phyloP scores from a whole-genome alignment of 768 basidiomycete species.

The Suillus americanus region DNA sequence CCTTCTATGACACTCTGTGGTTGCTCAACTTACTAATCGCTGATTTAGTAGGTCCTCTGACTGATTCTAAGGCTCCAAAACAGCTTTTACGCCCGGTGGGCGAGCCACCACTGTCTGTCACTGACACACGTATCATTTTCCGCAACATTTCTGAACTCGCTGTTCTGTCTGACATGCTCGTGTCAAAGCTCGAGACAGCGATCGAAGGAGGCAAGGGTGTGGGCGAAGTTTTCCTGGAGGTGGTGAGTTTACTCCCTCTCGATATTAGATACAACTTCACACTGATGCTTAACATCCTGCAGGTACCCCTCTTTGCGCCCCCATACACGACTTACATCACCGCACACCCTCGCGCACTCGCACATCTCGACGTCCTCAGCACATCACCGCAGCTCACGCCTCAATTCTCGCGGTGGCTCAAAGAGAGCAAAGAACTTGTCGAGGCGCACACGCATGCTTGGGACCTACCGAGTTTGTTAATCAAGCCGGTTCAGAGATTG shows the following conservation, averaged over 20 bases:
- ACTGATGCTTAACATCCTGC: neutral
- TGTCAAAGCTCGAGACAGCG: constrained; percentile 62
- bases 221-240: constrained; percentile 67
- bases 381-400: constrained; percentile 45
- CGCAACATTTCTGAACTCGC: constrained; percentile 77
- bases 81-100: neutral
- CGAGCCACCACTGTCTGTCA: constrained; percentile 61
- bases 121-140: constrained; percentile 74
- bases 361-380: constrained; percentile 55
- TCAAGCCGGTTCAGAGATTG: constrained; percentile 95
- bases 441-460: constrained; percentile 80
- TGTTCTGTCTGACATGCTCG: constrained; percentile 64
- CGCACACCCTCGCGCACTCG: constrained; percentile 70
- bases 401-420: constrained; percentile 49
- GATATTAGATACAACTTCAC: neutral
- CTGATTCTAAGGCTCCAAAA: constrained; percentile 18
- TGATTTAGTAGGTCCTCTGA: constrained; percentile 22
- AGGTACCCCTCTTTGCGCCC: constrained; percentile 71
- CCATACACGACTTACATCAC: constrained; percentile 83
- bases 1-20: constrained; percentile 33
- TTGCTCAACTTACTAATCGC: constrained; percentile 30
- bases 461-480: constrained; percentile 91
- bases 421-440: constrained; percentile 64
- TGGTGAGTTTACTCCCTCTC: constrained; percentile 44
- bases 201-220: constrained; percentile 72